Evolutionary conservation across 805 yeast species (phyloP), one percentile per base, ranked within the genome.

Genomic region (Kodamaea fukazawae): DNA sequence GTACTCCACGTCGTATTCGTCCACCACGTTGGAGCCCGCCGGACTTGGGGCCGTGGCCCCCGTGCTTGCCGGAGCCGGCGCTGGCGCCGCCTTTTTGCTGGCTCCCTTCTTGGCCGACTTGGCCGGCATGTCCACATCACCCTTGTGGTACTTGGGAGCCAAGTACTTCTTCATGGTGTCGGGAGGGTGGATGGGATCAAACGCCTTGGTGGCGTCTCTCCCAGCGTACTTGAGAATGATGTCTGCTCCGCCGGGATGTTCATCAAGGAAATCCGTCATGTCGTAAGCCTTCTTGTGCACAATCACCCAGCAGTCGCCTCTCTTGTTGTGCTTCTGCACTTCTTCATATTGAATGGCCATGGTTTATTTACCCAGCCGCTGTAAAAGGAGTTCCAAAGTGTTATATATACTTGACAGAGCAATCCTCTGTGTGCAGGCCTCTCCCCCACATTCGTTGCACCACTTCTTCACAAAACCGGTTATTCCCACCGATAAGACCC

Each of bases 111-210:
- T 36, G 27, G 33, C 16, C n/a, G 8, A 6, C 32, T 37, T 38
- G 8, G 30, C 35, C 23, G 20, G 36, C 17, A 29, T 30, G 16
- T 26, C 65, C 7, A 65, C 67, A 8, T 57, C 63, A 1, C 74
- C 74, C 36, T 54, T 49, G 43, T 63, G 71, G 28, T 54, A 57
- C 41, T 66, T 54, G 4, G 52, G 47, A 2, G 60, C 95, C 28
- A 86, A 60, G 50, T 79, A 80, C 54, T 81, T 81, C 20, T 77
- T 80, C 39, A 91, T 70, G 5, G 87, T 84, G 51, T 89, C 96
- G n/a, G 83, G 77, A 0, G 98, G 93, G 61, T 91, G 99, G 44
- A 91, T 73, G 13, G 96, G 96, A 43, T 83, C 86, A 56, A 88
- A 91, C 7, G 86, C 79, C 51, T 83, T 81, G 6, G 93, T 83